These are phyloP conservation scores for Backusella morwellensis DNA, from an alignment of 192 early-diverging fungal genomes.

Conservation along the genomic window DNA sequence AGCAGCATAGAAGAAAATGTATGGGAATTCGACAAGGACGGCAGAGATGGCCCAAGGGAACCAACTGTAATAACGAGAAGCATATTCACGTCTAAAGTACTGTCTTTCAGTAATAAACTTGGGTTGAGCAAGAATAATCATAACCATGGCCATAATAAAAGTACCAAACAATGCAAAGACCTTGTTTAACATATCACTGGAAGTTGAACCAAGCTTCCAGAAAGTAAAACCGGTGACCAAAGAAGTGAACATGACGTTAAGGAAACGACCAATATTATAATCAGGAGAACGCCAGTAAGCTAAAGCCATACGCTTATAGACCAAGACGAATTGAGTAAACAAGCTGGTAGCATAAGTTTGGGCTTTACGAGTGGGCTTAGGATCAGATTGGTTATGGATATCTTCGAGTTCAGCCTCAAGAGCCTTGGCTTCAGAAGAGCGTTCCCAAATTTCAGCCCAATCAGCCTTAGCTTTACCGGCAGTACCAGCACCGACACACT, in stretches of 20 bases:
- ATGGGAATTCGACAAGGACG: slow-evolving; percentile 69
- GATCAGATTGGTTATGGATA: slow-evolving; percentile 40
- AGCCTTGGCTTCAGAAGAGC: slow-evolving; percentile 45
- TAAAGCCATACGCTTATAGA: slow-evolving; percentile 60
- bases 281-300: slow-evolving; percentile 72
- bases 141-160: slow-evolving; percentile 60
- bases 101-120: slow-evolving; percentile 65
- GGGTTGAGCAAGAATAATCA: slow-evolving; percentile 71
- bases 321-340: slow-evolving; percentile 53
- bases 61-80: slow-evolving; percentile 68
- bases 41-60: slow-evolving; percentile 62
- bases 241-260: slow-evolving; percentile 55
- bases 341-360: slow-evolving; percentile 47
- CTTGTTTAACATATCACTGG: slow-evolving; percentile 61
- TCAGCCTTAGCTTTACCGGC: slow-evolving; percentile 52
- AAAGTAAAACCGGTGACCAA: slow-evolving; percentile 76
- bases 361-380: slow-evolving; percentile 23
- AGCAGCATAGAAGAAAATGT: slow-evolving; percentile 57
- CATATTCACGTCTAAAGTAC: slow-evolving; percentile 66
- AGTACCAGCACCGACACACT: slow-evolving; percentile 71
- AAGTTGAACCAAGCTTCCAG: slow-evolving; percentile 55
- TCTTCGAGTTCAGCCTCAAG: slow-evolving; percentile 54
- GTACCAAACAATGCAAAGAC: slow-evolving; percentile 73
- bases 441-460: slow-evolving; percentile 74
- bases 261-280: slow-evolving; percentile 74